Evolutionary conservation across 2,329 filamentous ascomycete species (phyloP).

Genomic region (Ceratocystis albifundus): DNA sequence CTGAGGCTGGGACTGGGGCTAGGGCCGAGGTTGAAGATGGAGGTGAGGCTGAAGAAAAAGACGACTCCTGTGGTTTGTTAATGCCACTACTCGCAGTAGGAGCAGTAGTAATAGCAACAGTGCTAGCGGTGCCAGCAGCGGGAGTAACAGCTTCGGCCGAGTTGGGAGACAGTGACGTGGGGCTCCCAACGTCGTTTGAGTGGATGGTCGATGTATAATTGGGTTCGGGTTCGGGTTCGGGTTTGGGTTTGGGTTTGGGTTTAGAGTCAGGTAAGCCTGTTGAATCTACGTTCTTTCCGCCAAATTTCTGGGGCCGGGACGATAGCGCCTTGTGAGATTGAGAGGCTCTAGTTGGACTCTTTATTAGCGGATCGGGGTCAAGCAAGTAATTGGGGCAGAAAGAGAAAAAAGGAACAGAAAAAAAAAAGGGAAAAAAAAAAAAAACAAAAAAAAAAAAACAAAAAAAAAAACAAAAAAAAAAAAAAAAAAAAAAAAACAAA

Average conservation of each 20-base stretch:
- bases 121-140: background rate
- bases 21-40: background rate
- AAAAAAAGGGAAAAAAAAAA: background rate
- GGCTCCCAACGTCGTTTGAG: background rate
- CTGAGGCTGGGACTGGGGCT: background rate
- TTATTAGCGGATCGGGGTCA: background rate
- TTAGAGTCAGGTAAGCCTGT: background rate
- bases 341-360: background rate
- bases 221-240: background rate
- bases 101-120: background rate
- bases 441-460: background rate
- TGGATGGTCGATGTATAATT: background rate
- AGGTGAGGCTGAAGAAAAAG: background rate
- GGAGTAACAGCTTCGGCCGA: slow-evolving; percentile 13
- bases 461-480: background rate
- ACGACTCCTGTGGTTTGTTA: background rate
- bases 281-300: background rate
- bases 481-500: background rate
- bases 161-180: slow-evolving; percentile 17
- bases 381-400: background rate
- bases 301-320: background rate
- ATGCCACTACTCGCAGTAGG: background rate
- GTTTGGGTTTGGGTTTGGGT: background rate
- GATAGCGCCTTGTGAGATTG: background rate
- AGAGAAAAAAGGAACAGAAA: background rate